Conservation (phyloP, 2,329 filamentous ascomycete genomes). For the Penicillium paneum region DNA sequence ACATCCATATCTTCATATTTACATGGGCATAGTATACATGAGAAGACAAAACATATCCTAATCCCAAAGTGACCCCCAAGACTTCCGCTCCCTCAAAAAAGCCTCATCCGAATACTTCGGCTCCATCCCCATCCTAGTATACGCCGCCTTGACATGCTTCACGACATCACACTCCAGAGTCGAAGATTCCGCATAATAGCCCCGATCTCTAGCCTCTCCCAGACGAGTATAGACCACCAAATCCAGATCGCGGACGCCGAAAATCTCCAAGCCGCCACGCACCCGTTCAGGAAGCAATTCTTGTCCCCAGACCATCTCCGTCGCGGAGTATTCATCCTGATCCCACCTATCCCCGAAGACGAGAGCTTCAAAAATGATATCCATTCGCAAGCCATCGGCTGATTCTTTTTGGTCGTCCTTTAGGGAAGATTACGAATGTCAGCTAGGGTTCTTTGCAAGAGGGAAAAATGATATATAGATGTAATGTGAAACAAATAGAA, state of each 20-base stretch:
- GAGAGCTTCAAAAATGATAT: background rate
- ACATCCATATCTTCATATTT: background rate
- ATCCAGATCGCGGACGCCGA: background rate
- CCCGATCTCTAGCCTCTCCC: background rate
- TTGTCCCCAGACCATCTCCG: background rate
- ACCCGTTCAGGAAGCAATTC: background rate
- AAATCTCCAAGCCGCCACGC: background rate
- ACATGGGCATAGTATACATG: background rate
- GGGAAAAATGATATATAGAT: background rate
- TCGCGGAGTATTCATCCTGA: background rate
- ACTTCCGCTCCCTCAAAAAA: background rate
- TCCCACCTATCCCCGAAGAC: background rate
- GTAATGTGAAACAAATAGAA: no score
- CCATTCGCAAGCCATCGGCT: background rate
- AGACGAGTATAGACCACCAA: background rate
- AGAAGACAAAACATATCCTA: background rate
- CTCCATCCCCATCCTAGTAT: background rate
- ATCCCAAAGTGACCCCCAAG: conserved; percentile 3
- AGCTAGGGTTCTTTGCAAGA: background rate
- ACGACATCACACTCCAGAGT: background rate
- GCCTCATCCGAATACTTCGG: background rate
- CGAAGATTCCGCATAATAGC: background rate
- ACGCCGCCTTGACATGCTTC: background rate
- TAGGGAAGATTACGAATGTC: background rate
- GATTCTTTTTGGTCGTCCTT: background rate